These are phyloP conservation scores for Aurifilum marmelostoma DNA, from an alignment of 2,329 filamentous ascomycete genomes.

Conservation along the genomic window DNA sequence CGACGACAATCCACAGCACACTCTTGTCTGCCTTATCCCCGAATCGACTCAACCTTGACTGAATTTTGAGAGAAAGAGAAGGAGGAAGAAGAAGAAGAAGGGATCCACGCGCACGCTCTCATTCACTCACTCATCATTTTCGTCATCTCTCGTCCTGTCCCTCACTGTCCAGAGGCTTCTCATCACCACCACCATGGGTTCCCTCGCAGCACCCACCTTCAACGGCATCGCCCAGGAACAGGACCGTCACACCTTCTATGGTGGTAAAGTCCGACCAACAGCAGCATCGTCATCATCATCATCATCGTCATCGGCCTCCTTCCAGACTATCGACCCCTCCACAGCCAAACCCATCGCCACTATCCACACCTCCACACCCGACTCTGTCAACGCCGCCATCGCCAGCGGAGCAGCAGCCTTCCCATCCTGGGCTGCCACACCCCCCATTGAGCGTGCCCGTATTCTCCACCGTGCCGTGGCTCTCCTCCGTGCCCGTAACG, in stretches of 20 bases:
- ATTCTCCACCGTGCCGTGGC: slow-evolving; percentile 77
- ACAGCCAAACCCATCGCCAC: slow-evolving; percentile 70
- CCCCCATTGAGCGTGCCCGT: slow-evolving; percentile 73
- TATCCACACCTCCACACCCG: slow-evolving; percentile 69
- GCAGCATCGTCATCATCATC: too few species aligned
- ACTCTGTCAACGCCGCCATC: slow-evolving; percentile 73
- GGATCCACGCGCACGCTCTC: too few species aligned
- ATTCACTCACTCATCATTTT: neutral
- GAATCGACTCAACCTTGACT: neutral
- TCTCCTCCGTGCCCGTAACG: slow-evolving; percentile 75
- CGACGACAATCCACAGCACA: neutral
- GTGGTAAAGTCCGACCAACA: slow-evolving; percentile 68
- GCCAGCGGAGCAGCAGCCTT: slow-evolving; percentile 73
- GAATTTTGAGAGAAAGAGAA: neutral
- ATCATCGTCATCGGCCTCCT: slow-evolving; percentile 62
- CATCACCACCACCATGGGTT: slow-evolving; percentile 21
- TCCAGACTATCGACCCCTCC: slow-evolving; percentile 75
- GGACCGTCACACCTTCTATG: slow-evolving; percentile 72
- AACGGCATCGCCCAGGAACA: slow-evolving; percentile 25
- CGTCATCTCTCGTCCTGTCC: neutral
- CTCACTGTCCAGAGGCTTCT: neutral
- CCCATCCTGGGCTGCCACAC: slow-evolving; percentile 73
- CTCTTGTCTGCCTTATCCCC: too few species aligned
- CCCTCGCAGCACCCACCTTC: slow-evolving; percentile 7
- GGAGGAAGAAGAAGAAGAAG: too few species aligned